Percentiles rank a stretch among this genome's conserved stretches.
phyloP scores from a whole-genome alignment of 768 basidiomycete species.

The Naganishia vishniacii region DNA sequence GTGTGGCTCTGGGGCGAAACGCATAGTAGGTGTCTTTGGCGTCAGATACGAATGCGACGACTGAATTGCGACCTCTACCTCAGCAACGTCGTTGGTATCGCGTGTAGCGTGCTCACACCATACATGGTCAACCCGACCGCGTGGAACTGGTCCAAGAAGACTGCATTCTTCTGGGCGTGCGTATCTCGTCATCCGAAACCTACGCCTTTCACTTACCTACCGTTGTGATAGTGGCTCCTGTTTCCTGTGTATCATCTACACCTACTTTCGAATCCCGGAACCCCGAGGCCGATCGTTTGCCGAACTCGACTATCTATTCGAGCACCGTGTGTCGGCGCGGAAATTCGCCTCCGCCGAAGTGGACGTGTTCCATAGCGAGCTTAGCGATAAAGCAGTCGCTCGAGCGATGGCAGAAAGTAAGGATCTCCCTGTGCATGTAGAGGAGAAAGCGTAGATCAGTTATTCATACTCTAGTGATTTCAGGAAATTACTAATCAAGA shows the following conservation, averaged over 20 bases:
- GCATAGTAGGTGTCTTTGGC: constrained; percentile 4
- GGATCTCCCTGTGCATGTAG: constrained; percentile 25
- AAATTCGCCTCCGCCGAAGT: constrained; percentile 33
- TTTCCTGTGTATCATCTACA: constrained; percentile 24
- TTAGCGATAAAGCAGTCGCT: constrained; percentile 13
- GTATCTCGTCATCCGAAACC: neutral
- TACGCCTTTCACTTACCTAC: neutral
- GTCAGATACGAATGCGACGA: too few species aligned
- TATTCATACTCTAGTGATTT: constrained; percentile 10
- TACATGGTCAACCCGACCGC: constrained; percentile 28
- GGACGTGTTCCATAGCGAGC: constrained; percentile 22
- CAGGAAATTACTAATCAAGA: neutral
- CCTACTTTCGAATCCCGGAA: constrained; percentile 28
- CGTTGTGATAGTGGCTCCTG: neutral
- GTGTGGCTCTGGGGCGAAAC: constrained; percentile 32
- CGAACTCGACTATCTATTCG: constrained; percentile 38
- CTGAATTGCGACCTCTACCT: neutral
- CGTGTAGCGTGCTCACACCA: constrained; percentile 23
- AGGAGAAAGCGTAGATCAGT: constrained; percentile 15
- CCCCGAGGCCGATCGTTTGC: constrained; percentile 21
- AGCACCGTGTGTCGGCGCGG: constrained; percentile 38
- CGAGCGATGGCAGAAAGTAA: constrained; percentile 23
- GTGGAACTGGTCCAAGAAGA: constrained; percentile 34
- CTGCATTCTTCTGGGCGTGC: constrained; percentile 31
- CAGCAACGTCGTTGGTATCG: constrained; percentile 24